A percentile compares a stretch with the other conserved stretches of the same genome.
These are phyloP conservation scores for Wickerhamiella kazuoi DNA, from an alignment of 805 yeast species.

Conservation along the genomic window DNA sequence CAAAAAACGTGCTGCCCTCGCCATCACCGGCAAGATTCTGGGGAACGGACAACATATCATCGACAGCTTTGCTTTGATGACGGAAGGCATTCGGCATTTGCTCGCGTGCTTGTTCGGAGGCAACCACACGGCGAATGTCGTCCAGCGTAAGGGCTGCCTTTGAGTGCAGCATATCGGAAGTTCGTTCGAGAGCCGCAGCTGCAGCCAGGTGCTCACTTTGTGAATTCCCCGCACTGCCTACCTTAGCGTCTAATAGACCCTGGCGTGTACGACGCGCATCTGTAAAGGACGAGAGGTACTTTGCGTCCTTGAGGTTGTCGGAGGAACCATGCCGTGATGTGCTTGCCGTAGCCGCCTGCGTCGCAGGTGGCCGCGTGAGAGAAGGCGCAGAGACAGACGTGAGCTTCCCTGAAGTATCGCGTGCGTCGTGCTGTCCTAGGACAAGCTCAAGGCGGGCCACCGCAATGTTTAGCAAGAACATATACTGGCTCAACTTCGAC, in stretches of 20 bases:
- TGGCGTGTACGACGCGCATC: conserved; percentile 3
- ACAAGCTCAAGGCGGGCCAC: conserved; percentile 41
- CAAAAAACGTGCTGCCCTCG: conserved; percentile 12
- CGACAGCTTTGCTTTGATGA: conserved; percentile 30
- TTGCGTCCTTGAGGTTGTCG: conserved; percentile 2
- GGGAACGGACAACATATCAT: conserved; percentile 2
- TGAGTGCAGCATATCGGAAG: conserved; percentile 53
- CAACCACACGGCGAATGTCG: conserved; percentile 92
- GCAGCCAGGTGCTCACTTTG: not conserved
- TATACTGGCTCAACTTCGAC: conserved; percentile 53
- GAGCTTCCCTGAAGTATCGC: conserved; percentile 7
- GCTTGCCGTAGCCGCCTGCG: conserved; percentile 1
- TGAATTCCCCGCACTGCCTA: not conserved
- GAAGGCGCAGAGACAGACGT: conserved; percentile 6
- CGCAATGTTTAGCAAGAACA: conserved; percentile 68
- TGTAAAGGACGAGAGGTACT: conserved; percentile 4
- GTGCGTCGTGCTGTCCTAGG: conserved; percentile 16
- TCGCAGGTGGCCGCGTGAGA: conserved; percentile 2
- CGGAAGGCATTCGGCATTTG: conserved; percentile 83
- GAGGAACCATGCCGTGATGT: conserved; percentile 1
- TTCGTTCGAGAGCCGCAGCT: conserved; percentile 30
- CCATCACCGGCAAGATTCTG: not conserved
- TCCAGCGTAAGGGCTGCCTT: conserved; percentile 81
- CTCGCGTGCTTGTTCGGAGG: conserved; percentile 90
- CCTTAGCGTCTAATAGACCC: not conserved